Evolutionary conservation across 139 green algal species (phyloP), one percentile per base, ranked within the genome.

Genomic region (Tetratostichococcus sp.): DNA sequence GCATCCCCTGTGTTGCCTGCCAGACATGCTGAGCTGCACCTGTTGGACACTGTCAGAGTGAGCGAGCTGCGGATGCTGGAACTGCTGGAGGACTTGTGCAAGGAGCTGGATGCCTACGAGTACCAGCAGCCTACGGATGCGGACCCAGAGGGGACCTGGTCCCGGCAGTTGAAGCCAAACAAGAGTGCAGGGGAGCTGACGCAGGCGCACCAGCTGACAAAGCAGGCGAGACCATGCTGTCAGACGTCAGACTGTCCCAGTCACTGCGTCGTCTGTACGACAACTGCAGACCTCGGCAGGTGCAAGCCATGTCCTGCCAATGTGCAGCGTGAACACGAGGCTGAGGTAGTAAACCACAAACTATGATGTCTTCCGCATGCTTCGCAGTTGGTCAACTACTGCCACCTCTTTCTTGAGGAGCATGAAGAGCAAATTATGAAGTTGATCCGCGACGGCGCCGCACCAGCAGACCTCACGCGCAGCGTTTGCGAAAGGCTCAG

Each of bases 41-140:
- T 50, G 39, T 50, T 6, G 39, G 6, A 11, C 39, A 11, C 39
- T 11, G 6, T 28, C 73, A 89, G 85, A 73, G 43, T 89, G 4
- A 91, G 83, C 70, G 90, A 94, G 76, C 75, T 92, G 34, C 69
- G 90, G 11, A 80, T 83, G 5, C 82, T 91, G 22, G 80, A 94
- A 76, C 69, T 94, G n/a, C 81, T 95, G 32, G 90, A 94, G 22
- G 81, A 79, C 28, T 65, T 94, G 23, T 94, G 90, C 70, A 66
- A 82, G 21, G 58, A 17, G 21, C 82, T 93, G 84, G 80, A 80
- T 0, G 65, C 82, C n/a, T 92, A 93, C 67, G 78, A 85, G 17
- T 77, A 91, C 1, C 73, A 80, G 33, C 22, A 34, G 22, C 31
- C 35, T 81, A 67, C 33, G 71, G 58, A 19, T n/a, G 32, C 69